Percentiles rank a stretch among this genome's conserved stretches.
These are phyloP conservation scores for Favolaschia claudopus DNA, from an alignment of 768 basidiomycete genomes.

Conservation along the genomic window DNA sequence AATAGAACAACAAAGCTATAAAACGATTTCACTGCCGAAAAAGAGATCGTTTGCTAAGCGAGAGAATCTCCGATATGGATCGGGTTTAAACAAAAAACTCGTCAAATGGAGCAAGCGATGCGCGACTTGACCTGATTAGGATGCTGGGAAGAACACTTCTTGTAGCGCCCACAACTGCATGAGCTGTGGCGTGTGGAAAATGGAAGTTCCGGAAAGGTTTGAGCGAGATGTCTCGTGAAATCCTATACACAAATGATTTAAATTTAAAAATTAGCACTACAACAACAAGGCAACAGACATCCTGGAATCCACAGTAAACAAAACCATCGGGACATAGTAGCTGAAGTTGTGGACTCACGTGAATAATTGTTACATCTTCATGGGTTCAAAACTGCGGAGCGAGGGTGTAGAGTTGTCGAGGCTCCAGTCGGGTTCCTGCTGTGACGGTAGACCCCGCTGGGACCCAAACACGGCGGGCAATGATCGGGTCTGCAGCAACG, in stretches of 20 bases:
- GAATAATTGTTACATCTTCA: constrained; percentile 17
- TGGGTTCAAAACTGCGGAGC: constrained; percentile 30
- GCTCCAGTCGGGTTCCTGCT: constrained; percentile 55
- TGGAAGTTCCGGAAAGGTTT: no score
- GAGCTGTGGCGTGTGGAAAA: no score
- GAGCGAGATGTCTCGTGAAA: neutral
- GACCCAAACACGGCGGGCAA: constrained; percentile 38
- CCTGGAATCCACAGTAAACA: constrained; percentile 12
- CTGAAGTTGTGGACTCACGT: constrained; percentile 9
- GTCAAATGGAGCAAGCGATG: neutral
- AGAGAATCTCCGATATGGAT: constrained; percentile 25
- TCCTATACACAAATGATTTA: constrained; percentile 11
- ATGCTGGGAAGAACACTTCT: neutral
- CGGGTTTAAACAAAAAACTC: constrained; percentile 7
- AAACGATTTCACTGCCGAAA: constrained; percentile 17
- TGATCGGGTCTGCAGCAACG: constrained; percentile 45
- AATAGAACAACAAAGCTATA: no score
- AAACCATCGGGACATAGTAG: constrained; percentile 4
- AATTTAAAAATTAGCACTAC: constrained; percentile 7
- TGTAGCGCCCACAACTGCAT: no score
- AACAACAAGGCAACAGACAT: constrained; percentile 8
- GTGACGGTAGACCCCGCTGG: constrained; percentile 1
- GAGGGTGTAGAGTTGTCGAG: constrained; percentile 25
- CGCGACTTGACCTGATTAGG: neutral
- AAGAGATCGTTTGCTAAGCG: constrained; percentile 13